Percentiles rank a stretch among this genome's conserved stretches.
These are phyloP conservation scores for Hyphopichia pseudoburtonii DNA, from an alignment of 1,139 yeast genomes.

Conservation along the genomic window DNA sequence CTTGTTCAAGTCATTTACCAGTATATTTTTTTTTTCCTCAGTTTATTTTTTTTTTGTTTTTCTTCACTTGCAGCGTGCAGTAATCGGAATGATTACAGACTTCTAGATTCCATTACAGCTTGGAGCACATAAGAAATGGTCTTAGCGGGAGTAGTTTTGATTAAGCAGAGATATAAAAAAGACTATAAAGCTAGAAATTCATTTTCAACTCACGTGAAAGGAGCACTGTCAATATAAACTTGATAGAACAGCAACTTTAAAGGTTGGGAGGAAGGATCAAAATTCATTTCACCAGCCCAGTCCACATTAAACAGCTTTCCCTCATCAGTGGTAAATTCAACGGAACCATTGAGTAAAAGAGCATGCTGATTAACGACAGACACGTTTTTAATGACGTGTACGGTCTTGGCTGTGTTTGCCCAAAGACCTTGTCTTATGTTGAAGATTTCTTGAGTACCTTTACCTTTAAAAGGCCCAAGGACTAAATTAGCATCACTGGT, in stretches of 20 bases:
- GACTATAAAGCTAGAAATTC: too few species aligned
- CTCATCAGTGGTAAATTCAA: slow-evolving; percentile 19
- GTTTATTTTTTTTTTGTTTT: too few species aligned
- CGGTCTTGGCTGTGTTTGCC: slow-evolving; percentile 19
- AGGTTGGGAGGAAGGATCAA: slow-evolving; percentile 9
- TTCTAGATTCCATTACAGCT: too few species aligned
- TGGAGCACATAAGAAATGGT: too few species aligned
- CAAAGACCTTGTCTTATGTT: slow-evolving; percentile 21
- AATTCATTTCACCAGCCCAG: slow-evolving; percentile 19
- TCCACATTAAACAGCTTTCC: slow-evolving; percentile 16
- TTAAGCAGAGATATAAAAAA: too few species aligned
- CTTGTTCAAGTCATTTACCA: too few species aligned
- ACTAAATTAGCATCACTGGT: slow-evolving; percentile 14
- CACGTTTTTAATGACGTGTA: slow-evolving; percentile 21
- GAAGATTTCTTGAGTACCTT: slow-evolving; percentile 13
- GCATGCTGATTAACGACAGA: slow-evolving; percentile 11
- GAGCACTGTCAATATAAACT: slow-evolving; percentile 20
- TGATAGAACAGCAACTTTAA: slow-evolving; percentile 18
- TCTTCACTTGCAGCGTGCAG: too few species aligned
- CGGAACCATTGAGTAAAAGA: slow-evolving; percentile 20
- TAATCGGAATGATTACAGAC: too few species aligned
- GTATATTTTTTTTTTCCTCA: too few species aligned
- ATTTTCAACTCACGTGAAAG: too few species aligned
- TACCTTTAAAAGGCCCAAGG: slow-evolving; percentile 15
- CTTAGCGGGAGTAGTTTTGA: too few species aligned